Evolutionary conservation across 164 flowering plant genomes (phyloP).

Genomic region (Sedum album): DNA sequence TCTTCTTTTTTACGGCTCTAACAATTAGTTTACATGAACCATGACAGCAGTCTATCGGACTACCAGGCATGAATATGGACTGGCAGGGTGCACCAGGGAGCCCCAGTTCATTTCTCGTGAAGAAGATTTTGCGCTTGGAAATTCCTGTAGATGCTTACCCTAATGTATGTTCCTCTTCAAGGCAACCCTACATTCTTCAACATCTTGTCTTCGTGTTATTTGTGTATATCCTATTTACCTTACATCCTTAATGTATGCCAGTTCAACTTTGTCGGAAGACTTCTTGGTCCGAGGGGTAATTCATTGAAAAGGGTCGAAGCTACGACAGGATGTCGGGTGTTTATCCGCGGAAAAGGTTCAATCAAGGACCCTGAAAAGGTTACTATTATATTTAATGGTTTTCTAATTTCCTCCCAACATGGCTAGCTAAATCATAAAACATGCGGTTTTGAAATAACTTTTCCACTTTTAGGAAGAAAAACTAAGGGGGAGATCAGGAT

Average conservation of each 20-base stretch:
- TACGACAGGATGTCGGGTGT: constrained; percentile 93
- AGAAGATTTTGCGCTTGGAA: constrained; percentile 86
- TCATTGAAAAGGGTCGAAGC: constrained; percentile 95
- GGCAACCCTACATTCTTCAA: background rate
- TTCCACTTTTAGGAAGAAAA: constrained; percentile 65
- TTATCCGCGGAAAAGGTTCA: constrained; percentile 94
- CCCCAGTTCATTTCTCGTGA: constrained; percentile 83
- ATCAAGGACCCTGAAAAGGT: constrained; percentile 98
- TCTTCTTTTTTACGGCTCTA: background rate
- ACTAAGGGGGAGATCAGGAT: constrained; percentile 89
- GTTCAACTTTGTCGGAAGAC: constrained; percentile 99
- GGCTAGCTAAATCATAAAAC: background rate
- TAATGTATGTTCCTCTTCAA: constrained; percentile 42
- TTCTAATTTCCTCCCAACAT: background rate
- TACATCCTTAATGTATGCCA: constrained; percentile 18
- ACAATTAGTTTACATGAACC: background rate
- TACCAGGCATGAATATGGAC: constrained; percentile 91
- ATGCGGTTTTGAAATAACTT: background rate
- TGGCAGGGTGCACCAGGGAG: constrained; percentile 99
- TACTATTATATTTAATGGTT: constrained; percentile 6
- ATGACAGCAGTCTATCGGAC: constrained; percentile 70
- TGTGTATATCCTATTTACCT: constrained; percentile 3
- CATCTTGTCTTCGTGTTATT: background rate
- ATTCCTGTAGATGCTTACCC: constrained; percentile 94
- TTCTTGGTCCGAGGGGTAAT: constrained; percentile 98